These are phyloP conservation scores for Litchi chinensis DNA, from an alignment of 345 rosid genomes.

Conservation along the genomic window DNA sequence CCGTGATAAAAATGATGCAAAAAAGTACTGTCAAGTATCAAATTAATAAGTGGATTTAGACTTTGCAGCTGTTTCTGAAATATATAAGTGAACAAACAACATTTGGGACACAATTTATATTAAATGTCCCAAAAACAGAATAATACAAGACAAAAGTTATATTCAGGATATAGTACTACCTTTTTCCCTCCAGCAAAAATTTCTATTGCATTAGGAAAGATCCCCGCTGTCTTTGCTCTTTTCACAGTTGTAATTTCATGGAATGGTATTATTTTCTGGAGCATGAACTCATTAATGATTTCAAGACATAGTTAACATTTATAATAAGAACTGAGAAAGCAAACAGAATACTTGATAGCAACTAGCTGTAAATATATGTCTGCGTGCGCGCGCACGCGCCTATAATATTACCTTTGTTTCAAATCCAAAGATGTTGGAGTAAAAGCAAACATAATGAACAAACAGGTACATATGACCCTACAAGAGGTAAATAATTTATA, in stretches of 20 bases:
- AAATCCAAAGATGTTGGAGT: slow-evolving; percentile 97
- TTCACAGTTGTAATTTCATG: slow-evolving; percentile 69
- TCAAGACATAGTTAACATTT: slow-evolving; percentile 19
- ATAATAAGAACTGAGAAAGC: slow-evolving; percentile 15
- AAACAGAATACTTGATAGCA: slow-evolving; percentile 3
- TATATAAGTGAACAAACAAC: slow-evolving; percentile 8
- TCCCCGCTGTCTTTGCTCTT: slow-evolving; percentile 95
- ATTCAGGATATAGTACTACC: slow-evolving; percentile 44
- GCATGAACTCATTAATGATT: slow-evolving; percentile 19
- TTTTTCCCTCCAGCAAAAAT: slow-evolving; percentile 78
- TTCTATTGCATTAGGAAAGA: slow-evolving; percentile 95
- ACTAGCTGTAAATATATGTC: background rate
- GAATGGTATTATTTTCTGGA: slow-evolving; percentile 80
- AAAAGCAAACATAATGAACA: slow-evolving; percentile 77
- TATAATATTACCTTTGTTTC: slow-evolving; percentile 83
- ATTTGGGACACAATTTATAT: slow-evolving; percentile 3
- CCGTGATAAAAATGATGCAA: slow-evolving; percentile 73
- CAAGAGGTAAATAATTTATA: slow-evolving; percentile 27
- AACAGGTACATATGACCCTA: slow-evolving; percentile 99
- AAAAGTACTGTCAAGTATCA: slow-evolving; percentile 52
- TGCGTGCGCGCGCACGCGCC: background rate
- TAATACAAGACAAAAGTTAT: slow-evolving; percentile 4
- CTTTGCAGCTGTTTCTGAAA: slow-evolving; percentile 20
- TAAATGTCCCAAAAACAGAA: slow-evolving; percentile 19
- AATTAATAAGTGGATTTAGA: slow-evolving; percentile 27